These are phyloP conservation scores for Vaccinium macrocarpon DNA, from an alignment of 148 eudicot genomes.

Conservation along the genomic window DNA sequence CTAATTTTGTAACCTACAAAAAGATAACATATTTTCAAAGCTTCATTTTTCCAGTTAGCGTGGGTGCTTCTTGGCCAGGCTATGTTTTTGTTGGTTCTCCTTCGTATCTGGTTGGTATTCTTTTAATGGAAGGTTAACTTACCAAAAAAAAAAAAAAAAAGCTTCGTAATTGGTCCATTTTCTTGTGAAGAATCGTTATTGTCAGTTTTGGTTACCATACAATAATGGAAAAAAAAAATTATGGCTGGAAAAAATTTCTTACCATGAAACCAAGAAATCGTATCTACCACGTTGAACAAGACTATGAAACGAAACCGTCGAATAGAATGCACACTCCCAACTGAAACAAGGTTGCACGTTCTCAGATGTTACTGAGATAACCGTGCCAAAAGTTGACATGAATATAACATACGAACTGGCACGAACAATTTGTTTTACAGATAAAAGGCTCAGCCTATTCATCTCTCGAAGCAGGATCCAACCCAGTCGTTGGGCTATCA, in stretches of 20 bases:
- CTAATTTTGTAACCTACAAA: no score
- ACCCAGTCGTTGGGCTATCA: conserved; percentile 74
- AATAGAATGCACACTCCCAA: neutral
- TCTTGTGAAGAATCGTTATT: neutral
- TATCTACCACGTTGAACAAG: neutral
- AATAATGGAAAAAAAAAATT: neutral
- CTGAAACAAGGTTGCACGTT: neutral
- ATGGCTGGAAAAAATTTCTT: neutral
- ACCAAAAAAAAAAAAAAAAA: no score
- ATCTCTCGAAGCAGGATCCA: conserved; percentile 66
- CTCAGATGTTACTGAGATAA: neutral
- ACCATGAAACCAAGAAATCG: neutral
- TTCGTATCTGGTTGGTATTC: no score
- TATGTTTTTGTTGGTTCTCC: no score
- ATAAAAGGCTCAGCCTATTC: conserved; percentile 40
- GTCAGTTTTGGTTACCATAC: neutral
- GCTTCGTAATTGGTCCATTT: neutral
- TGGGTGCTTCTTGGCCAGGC: no score
- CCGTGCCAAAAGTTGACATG: neutral
- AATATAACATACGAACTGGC: neutral
- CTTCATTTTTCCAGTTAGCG: no score
- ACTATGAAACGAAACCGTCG: neutral
- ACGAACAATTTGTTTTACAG: neutral
- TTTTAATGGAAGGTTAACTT: no score
- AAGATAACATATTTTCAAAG: no score